These are phyloP conservation scores for Arabidopsis hybrid DNA, from an alignment of 441 rosid species.

Conservation along the genomic window DNA sequence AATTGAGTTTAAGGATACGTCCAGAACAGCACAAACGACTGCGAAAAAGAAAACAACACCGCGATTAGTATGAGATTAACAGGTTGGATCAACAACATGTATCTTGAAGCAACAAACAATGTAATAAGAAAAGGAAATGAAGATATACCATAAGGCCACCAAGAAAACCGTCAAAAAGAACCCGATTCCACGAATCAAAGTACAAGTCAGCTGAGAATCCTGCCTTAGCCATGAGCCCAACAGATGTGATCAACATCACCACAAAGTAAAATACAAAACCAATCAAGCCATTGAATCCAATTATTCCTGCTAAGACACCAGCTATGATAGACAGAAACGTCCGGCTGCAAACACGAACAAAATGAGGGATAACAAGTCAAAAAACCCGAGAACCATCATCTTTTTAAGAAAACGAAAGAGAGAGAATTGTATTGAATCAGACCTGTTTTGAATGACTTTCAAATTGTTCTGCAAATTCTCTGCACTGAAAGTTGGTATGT, in stretches of 20 bases:
- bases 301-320: conserved; percentile 90
- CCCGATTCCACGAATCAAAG: conserved; percentile 83
- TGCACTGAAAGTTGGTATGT: conserved; percentile 67
- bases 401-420: neutral
- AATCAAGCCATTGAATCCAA: conserved; percentile 82
- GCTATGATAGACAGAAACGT: conserved; percentile 93
- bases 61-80: conserved; percentile 4
- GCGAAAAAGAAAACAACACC: conserved; percentile 44
- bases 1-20: conserved; percentile 82
- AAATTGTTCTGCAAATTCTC: conserved; percentile 92
- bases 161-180: conserved; percentile 79
- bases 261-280: conserved; percentile 88
- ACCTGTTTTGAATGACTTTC: conserved; percentile 95
- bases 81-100: neutral
- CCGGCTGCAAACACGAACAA: conserved; percentile 66
- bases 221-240: conserved; percentile 85
- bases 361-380: neutral
- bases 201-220: conserved; percentile 77
- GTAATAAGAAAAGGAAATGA: conserved; percentile 2
- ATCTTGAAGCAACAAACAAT: neutral
- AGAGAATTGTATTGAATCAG: conserved; percentile 29
- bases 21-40: conserved; percentile 99
- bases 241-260: conserved; percentile 82
- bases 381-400: conserved; percentile 17
- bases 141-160: conserved; percentile 90